Evolutionary conservation across 345 rosid genomes (phyloP), one percentile per base, ranked within the genome.

Genomic region (Arabidopsis suecica): DNA sequence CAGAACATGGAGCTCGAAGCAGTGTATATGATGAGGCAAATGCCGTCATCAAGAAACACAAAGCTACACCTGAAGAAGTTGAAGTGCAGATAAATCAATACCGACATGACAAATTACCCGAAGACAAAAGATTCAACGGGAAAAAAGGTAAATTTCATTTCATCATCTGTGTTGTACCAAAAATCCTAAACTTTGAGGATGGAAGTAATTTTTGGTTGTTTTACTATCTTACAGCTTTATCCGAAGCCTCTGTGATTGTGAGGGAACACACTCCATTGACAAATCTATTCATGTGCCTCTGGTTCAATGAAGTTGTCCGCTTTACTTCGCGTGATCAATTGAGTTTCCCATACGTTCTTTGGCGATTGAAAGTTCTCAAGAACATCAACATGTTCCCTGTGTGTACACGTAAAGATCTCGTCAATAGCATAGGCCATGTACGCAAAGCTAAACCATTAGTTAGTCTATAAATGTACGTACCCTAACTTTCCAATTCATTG

Each of bases 1-100:
- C 97, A 53, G 93, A 89, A 79, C 97, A 94, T 69, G 98, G 98
- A 80, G 98, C 95, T 82, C 96, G 98, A 40, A 86, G 97, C 61
- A 94, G 86, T 33, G 90, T 94, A 73, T 94, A 94, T 75, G 97
- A 93, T 51, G 98, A 91, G 81, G 98, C 96, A 9, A 86, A 85
- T 58, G 98, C 97, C 63, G 97, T 91, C 33, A 88, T 94, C 12
- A 76, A 77, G 79, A 94, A 94, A 84, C 85, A 94, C 76, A 94
- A 94, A 86, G 97, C 98, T 58, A 80, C 88, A 49, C 96, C 96
- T 1, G 93, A 89, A 81, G 98, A 94, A 83, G 98, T 94, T 30
- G 85, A 89, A 67, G 81, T 88, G 42, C 98, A 91, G 70, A 34
- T 94, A 74, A 75, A 85, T 71, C 96, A 87, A 67, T 93, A 93